A percentile compares a stretch with the other conserved stretches of the same genome.
Evolutionary conservation across 169 alveolate genomes (phyloP).

Genomic region (Cryptosporidium ryanae): DNA sequence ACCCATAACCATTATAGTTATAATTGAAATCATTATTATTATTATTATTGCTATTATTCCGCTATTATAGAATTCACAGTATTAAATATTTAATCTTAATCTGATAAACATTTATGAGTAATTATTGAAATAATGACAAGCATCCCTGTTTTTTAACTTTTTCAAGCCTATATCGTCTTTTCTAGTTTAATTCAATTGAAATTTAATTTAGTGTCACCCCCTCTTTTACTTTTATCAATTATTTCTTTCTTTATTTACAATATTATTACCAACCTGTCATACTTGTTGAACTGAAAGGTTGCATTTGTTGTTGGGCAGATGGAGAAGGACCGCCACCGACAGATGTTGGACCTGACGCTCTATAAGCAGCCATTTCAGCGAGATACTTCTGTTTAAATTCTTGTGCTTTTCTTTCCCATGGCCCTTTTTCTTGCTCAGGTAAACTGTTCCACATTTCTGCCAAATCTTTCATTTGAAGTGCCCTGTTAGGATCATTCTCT

Average conservation of each 20-base stretch:
- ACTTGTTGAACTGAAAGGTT: constrained; percentile 74
- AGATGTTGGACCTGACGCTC: constrained; percentile 71
- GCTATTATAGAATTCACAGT: too few species aligned
- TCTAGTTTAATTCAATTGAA: too few species aligned
- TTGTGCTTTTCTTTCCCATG: constrained; percentile 73
- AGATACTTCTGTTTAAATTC: constrained; percentile 69
- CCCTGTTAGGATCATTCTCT: constrained; percentile 73
- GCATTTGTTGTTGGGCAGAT: constrained; percentile 75
- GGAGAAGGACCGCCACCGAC: constrained; percentile 75
- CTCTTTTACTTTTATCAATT: neutral
- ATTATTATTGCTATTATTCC: too few species aligned
- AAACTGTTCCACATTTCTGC: constrained; percentile 75
- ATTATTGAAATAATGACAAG: too few species aligned
- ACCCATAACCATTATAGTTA: too few species aligned
- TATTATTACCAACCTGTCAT: constrained; percentile 73
- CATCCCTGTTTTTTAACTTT: too few species aligned
- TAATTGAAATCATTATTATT: too few species aligned
- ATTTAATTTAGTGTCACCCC: too few species aligned
- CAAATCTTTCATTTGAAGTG: constrained; percentile 71
- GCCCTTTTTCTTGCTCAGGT: constrained; percentile 76
- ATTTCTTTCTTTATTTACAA: neutral
- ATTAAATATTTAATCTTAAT: too few species aligned
- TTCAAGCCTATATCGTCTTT: too few species aligned
- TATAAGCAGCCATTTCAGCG: constrained; percentile 75
- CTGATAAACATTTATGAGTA: too few species aligned